Base-by-base conservation (phyloP, 768 basidiomycete genomes). In the Cystobasidium tubakii region DNA sequence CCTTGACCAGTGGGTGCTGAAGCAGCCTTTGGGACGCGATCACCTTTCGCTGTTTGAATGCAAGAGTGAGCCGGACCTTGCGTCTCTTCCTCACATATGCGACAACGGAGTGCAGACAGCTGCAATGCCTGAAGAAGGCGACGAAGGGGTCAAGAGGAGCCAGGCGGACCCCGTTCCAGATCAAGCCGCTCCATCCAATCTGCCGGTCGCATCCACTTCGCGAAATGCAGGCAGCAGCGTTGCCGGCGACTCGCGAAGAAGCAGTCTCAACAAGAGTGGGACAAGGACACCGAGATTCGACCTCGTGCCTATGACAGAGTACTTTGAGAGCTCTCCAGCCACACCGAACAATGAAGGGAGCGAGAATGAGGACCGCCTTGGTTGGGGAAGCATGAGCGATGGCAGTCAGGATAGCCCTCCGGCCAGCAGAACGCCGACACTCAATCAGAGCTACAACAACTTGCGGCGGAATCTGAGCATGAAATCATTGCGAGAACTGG, bases 401-500 rank as follows among this genome's bases (percentile, higher is more conserved):
- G 71, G 62, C 62, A 29, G 34, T 64, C 60, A 46, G 44, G 44
- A 46, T 25, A 64, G 36, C 42, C 73, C 73, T 25, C 62, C 62
- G 39, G 46, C 67, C 34, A 44, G 54, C 29, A 75, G 43, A 13
- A 79, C 78, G 0, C 78, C 78, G 12, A 75, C 75, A 1, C 44
- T 77, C n/a, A 60, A 76, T 1, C 79, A 79, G 46, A 54, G 39
- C 17, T 75, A 76, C 57, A 63, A 66, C 12, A 36, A 46, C 17
- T 27, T 79, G 10, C 33, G 65, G 13, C 53, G 65, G 67, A 77
- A 69, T 63, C 74, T 79, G 46, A 91, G 89, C 0, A 92, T 92
- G 77, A 90, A 92, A 79, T 90, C 90, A 78, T 83, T 93, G 9
- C 88, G 91, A 25, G 89, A 89, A 17, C 84, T 93, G 70, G 91